A percentile compares a stretch with the other conserved stretches of the same genome.
Conservation (phyloP, 345 rosid genomes). For the Leavenworthia alabamica region DNA sequence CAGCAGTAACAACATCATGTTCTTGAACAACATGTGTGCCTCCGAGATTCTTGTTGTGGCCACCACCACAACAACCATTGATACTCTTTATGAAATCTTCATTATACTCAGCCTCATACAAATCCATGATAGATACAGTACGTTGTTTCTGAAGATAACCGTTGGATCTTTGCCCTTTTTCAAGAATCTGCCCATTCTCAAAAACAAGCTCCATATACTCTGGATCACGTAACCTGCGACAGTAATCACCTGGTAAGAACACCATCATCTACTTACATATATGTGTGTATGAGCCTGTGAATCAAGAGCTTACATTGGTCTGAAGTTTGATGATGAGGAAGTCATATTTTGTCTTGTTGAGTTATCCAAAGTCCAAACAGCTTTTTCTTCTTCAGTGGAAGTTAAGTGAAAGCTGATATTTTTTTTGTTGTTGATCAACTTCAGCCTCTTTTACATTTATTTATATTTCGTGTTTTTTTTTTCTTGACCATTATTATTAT, state of each 20-base stretch:
- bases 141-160: constrained; percentile 15
- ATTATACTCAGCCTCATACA: constrained; percentile 26
- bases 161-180: constrained; percentile 20
- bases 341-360: constrained; percentile 22
- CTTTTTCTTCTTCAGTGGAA: not conserved
- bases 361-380: not conserved
- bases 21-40: constrained; percentile 19
- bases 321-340: constrained; percentile 16
- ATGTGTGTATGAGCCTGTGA: not conserved
- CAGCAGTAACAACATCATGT: not conserved
- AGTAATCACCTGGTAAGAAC: constrained; percentile 23
- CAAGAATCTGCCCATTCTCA: constrained; percentile 31
- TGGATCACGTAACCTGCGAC: constrained; percentile 25
- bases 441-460: not conserved
- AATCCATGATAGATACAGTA: constrained; percentile 23
- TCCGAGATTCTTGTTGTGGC: constrained; percentile 2
- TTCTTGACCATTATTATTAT: not conserved
- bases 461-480: constrained; percentile 8
- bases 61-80: not conserved
- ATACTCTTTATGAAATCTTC: constrained; percentile 24
- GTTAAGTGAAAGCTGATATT: constrained; percentile 6
- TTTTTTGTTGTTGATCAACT: constrained; percentile 17
- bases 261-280: not conserved
- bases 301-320: constrained; percentile 27
- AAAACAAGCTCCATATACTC: constrained; percentile 29